Percentiles rank a stretch among this genome's conserved stretches.
These are phyloP conservation scores for Quercus rubra DNA, from an alignment of 306 rosid species.

Conservation along the genomic window DNA sequence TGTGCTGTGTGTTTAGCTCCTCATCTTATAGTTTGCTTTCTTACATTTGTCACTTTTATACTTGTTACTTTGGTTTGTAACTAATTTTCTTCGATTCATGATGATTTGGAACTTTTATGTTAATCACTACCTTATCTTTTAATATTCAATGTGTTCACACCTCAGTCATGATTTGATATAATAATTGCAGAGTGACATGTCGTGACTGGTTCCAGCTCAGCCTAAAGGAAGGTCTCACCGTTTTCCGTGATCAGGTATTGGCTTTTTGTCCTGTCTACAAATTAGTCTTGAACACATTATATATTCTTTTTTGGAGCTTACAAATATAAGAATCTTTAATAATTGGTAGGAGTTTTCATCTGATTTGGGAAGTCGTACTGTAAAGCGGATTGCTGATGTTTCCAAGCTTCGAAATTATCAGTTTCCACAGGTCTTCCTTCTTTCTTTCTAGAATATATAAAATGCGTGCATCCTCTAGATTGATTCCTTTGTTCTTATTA, in stretches of 20 bases:
- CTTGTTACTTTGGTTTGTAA: conserved; percentile 2
- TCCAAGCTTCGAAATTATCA: conserved; percentile 86
- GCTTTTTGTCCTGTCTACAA: conserved; percentile 5
- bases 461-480: conserved; percentile 4
- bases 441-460: not conserved
- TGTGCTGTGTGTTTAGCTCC: conserved; percentile 13
- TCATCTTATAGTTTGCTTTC: not conserved
- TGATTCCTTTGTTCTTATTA: not conserved
- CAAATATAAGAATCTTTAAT: conserved; percentile 15
- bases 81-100: not conserved
- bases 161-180: conserved; percentile 25
- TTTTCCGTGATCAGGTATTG: conserved; percentile 90
- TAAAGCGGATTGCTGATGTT: conserved; percentile 83
- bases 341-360: conserved; percentile 85
- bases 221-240: conserved; percentile 97
- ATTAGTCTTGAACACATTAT: not conserved
- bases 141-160: not conserved
- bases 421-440: conserved; percentile 84
- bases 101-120: conserved; percentile 1
- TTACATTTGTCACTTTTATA: conserved; percentile 4
- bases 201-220: conserved; percentile 99
- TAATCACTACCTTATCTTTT: not conserved
- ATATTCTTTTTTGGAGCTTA: not conserved
- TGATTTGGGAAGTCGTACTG: conserved; percentile 95
- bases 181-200: conserved; percentile 81